A percentile compares a stretch with the other conserved stretches of the same genome.
These are phyloP conservation scores for Litchi chinensis DNA, from an alignment of 345 rosid species.

Conservation along the genomic window DNA sequence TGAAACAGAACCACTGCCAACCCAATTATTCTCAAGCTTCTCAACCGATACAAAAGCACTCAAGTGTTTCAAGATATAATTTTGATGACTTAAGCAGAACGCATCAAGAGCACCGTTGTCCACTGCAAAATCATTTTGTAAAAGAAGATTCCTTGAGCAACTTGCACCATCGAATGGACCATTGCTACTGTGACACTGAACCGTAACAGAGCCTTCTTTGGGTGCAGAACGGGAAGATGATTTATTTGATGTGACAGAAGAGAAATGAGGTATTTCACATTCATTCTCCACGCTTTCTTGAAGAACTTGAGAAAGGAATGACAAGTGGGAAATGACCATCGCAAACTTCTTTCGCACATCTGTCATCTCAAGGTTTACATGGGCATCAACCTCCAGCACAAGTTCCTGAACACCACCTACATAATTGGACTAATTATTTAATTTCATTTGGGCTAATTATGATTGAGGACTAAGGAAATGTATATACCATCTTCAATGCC, in stretches of 20 bases:
- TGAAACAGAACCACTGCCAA: conserved; percentile 67
- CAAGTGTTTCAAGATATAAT: conserved; percentile 66
- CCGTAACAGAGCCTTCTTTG: conserved; percentile 38
- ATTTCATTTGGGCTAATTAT: conserved; percentile 17
- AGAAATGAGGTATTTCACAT: conserved; percentile 55
- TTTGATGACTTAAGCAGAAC: conserved; percentile 41
- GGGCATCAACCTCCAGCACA: conserved; percentile 57
- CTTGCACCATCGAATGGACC: conserved; percentile 43
- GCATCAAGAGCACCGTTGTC: conserved; percentile 31
- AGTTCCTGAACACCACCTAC: conserved; percentile 71
- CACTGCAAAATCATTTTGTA: conserved; percentile 27
- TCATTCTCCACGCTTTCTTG: conserved; percentile 43
- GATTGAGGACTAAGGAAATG: conserved; percentile 22
- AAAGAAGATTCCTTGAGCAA: conserved; percentile 33
- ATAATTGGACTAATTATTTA: conserved; percentile 31
- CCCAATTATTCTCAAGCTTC: conserved; percentile 54
- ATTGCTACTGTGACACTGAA: conserved; percentile 38
- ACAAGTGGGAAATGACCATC: conserved; percentile 59
- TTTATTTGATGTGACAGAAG: conserved; percentile 46
- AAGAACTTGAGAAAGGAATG: conserved; percentile 66
- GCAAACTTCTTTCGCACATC: conserved; percentile 49
- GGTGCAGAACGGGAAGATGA: conserved; percentile 38
- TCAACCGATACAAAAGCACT: conserved; percentile 52
- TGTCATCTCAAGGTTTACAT: conserved; percentile 47
- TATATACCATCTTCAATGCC: conserved; percentile 65